Conservation (phyloP, 2,329 filamentous ascomycete species). For the Decorospora gaudefroyi region DNA sequence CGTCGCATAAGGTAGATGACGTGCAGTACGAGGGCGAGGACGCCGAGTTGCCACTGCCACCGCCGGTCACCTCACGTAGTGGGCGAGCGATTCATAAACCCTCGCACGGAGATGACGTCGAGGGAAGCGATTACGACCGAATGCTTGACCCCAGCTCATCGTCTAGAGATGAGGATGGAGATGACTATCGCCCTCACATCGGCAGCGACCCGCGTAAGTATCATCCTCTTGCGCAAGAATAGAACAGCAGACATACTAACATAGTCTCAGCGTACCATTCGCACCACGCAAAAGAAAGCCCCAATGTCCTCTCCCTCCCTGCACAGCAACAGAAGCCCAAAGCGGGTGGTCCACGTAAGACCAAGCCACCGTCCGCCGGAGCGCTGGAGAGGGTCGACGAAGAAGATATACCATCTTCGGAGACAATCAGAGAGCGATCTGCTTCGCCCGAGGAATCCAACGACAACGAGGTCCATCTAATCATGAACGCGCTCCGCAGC, state of each 20-base stretch:
- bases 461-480: background rate
- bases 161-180: background rate
- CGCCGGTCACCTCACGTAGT: constrained; percentile 4
- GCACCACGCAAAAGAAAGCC: background rate
- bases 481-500: constrained; percentile 1
- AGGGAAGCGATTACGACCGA: constrained; percentile 6
- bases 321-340: background rate
- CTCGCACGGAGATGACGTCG: background rate
- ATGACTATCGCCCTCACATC: background rate
- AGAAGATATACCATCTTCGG: background rate
- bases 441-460: background rate
- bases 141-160: background rate
- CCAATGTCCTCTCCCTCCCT: background rate
- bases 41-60: background rate
- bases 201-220: constrained; percentile 2
- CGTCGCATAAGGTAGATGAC: background rate
- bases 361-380: background rate
- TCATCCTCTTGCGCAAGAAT: background rate
- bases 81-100: constrained; percentile 4
- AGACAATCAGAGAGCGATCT: background rate
- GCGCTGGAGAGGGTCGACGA: background rate
- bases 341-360: background rate
- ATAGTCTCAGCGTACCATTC: background rate
- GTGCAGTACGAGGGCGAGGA: background rate
- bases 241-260: background rate